These are phyloP conservation scores for Angomonas deanei DNA, from an alignment of 208 protist species.

Conservation along the genomic window DNA sequence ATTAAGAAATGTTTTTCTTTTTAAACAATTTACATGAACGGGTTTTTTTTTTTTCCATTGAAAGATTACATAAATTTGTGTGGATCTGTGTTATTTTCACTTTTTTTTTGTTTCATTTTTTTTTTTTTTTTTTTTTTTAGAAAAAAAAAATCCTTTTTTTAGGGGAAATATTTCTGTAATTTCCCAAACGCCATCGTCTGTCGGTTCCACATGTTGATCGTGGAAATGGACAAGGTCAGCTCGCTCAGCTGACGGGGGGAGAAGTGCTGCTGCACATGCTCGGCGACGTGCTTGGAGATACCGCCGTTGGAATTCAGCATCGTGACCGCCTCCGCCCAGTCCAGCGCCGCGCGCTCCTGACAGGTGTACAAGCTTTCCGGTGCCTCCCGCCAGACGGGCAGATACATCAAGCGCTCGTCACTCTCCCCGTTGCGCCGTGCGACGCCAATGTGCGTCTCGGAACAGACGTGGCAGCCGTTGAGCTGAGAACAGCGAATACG, in stretches of 20 bases:
- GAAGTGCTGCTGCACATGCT: slow-evolving; percentile 2
- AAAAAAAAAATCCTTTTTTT: background rate
- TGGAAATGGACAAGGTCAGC: slow-evolving; percentile 6
- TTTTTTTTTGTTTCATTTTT: background rate
- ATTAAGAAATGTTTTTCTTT: too few relatives aligned
- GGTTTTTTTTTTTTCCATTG: too few relatives aligned
- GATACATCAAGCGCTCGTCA: background rate
- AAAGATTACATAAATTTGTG: background rate
- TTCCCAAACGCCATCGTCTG: background rate
- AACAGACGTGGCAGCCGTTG: background rate
- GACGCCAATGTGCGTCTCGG: background rate
- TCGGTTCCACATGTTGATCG: slow-evolving; percentile 3
- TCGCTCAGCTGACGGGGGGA: slow-evolving; percentile 6
- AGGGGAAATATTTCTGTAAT: background rate
- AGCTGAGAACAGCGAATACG: background rate
- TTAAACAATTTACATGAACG: too few relatives aligned
- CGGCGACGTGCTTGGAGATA: background rate
- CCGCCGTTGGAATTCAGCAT: background rate
- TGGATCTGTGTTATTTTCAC: background rate
- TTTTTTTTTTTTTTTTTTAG: background rate
- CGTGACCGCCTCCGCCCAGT: background rate
- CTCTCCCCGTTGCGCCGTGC: background rate
- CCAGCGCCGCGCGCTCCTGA: background rate
- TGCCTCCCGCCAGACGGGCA: background rate
- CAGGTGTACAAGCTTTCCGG: background rate